Percentiles rank a stretch among this genome's conserved stretches.
Evolutionary conservation across 2,329 filamentous ascomycete genomes (phyloP).

Genomic region (Diaporthe ampelina): DNA sequence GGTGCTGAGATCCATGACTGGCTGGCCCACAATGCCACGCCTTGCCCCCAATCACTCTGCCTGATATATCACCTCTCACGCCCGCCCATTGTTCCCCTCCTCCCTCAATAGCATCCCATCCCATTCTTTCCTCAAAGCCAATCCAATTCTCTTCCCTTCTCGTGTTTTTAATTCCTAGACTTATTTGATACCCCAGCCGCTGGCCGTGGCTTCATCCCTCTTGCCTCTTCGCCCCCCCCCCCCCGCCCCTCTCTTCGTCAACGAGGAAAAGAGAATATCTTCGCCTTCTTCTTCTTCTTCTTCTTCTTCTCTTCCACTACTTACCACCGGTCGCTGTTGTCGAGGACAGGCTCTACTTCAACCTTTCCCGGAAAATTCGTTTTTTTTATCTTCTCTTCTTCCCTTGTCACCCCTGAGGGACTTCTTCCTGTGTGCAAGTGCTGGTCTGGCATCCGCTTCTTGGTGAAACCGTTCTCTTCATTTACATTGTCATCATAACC

Average conservation of each 20-base stretch:
- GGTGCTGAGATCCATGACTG: neutral
- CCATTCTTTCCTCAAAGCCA: neutral
- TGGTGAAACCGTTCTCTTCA: neutral
- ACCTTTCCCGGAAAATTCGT: neutral
- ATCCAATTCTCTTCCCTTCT: slow-evolving; percentile 11
- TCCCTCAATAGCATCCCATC: slow-evolving; percentile 13
- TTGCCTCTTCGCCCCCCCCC: no score
- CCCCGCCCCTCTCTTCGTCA: neutral
- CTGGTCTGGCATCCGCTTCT: slow-evolving; percentile 33
- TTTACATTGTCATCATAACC: neutral
- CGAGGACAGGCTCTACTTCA: slow-evolving; percentile 22
- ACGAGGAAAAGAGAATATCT: neutral
- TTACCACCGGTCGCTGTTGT: slow-evolving; percentile 10
- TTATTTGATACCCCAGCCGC: slow-evolving; percentile 26
- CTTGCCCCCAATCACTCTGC: neutral
- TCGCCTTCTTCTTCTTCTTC: neutral
- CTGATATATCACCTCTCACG: slow-evolving; percentile 16
- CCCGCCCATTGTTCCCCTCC: slow-evolving; percentile 17
- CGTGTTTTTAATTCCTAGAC: slow-evolving; percentile 27
- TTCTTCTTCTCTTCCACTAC: neutral
- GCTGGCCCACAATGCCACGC: slow-evolving; percentile 2
- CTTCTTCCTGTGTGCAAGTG: slow-evolving; percentile 22
- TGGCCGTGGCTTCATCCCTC: slow-evolving; percentile 3
- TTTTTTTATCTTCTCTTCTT: no score
- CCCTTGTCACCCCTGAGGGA: neutral